phyloP scores from a whole-genome alignment of 208 protist genomes.

The Leishmania major region DNA sequence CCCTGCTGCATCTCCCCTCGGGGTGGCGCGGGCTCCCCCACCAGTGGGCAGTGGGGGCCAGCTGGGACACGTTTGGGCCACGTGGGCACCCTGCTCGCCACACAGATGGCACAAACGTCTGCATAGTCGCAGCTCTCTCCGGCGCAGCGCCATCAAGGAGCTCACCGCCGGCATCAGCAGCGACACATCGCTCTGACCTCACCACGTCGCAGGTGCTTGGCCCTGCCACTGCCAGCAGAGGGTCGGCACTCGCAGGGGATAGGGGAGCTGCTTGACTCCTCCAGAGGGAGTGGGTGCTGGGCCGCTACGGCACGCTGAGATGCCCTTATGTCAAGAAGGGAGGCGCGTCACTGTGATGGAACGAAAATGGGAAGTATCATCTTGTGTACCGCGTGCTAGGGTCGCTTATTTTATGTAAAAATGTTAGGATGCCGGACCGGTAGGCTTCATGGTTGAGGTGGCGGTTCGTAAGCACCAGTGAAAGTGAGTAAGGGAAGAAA shows the following conservation, averaged over 20 bases:
- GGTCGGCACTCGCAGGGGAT: neutral
- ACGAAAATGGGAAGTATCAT: too few species aligned
- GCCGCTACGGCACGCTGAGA: too few species aligned
- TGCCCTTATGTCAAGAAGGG: too few species aligned
- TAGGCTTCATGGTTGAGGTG: too few species aligned
- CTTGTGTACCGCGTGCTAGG: too few species aligned
- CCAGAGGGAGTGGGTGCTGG: neutral
- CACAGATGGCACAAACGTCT: neutral
- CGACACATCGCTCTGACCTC: neutral
- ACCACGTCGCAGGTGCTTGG: neutral
- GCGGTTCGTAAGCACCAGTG: neutral
- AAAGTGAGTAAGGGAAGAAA: neutral
- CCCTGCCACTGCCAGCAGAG: neutral
- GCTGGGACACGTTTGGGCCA: neutral
- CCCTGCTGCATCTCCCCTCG: neutral
- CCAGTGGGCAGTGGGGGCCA: too few species aligned
- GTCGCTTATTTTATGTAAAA: too few species aligned
- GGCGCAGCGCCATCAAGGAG: neutral
- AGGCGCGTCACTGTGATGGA: too few species aligned
- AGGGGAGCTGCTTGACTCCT: too few species aligned
- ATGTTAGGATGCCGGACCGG: too few species aligned
- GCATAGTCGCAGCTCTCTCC: neutral
- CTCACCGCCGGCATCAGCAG: neutral
- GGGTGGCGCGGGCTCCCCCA: too few species aligned
- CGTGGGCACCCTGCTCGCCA: neutral